Evolutionary conservation across 2,329 filamentous ascomycete species (phyloP).

Genomic region (Fusarium sp.): DNA sequence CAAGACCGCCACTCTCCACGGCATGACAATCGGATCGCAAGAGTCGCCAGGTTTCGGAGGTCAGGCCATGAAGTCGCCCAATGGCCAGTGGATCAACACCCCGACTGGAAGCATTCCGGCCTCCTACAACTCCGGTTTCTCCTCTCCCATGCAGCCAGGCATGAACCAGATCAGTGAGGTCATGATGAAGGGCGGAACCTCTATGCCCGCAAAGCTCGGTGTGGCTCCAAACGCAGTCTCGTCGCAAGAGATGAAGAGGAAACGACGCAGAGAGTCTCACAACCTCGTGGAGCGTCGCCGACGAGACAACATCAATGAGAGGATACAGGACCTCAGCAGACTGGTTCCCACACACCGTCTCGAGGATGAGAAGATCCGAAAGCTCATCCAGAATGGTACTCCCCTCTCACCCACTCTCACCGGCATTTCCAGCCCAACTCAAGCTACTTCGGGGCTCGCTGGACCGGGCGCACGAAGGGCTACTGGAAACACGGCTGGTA

Average conservation of each 20-base stretch:
- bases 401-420: slow-evolving; percentile 86
- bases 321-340: slow-evolving; percentile 95
- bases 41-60: slow-evolving; percentile 80
- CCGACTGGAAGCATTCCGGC: slow-evolving; percentile 83
- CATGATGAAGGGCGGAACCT: slow-evolving; percentile 87
- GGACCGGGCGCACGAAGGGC: slow-evolving; percentile 87
- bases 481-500: slow-evolving; percentile 75
- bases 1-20: slow-evolving; percentile 82
- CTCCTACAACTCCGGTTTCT: slow-evolving; percentile 89
- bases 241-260: slow-evolving; percentile 92
- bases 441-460: slow-evolving; percentile 88
- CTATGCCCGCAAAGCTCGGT: slow-evolving; percentile 88
- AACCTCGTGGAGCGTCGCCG: slow-evolving; percentile 95
- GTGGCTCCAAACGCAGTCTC: slow-evolving; percentile 68
- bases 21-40: slow-evolving; percentile 74
- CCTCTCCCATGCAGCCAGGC: slow-evolving; percentile 79
- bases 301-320: slow-evolving; percentile 98
- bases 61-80: slow-evolving; percentile 87
- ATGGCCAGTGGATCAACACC: slow-evolving; percentile 91
- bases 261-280: slow-evolving; percentile 91
- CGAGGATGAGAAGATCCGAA: slow-evolving; percentile 96
- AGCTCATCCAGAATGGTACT: slow-evolving; percentile 92
- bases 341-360: slow-evolving; percentile 92
- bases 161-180: slow-evolving; percentile 89
- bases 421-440: slow-evolving; percentile 75